phyloP scores from a whole-genome alignment of 768 basidiomycete genomes.

The Psilocybe subaeruginosa region DNA sequence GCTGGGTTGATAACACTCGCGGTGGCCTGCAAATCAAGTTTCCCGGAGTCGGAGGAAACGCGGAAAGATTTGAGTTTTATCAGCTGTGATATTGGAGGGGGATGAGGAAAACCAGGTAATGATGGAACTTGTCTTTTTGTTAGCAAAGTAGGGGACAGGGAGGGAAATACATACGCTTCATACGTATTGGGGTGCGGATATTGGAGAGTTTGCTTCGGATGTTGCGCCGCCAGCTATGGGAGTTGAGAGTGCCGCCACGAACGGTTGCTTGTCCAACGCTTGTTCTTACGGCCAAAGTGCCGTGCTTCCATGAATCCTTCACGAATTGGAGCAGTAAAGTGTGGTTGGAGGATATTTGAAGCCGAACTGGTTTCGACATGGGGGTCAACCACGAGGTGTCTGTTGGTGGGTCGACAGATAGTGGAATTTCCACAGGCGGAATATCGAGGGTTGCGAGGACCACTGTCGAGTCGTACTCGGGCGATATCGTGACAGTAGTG shows the following conservation, averaged over 20 bases:
- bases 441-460: slow-evolving; percentile 51
- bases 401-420: slow-evolving; percentile 53
- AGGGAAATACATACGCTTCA: slow-evolving; percentile 52
- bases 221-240: slow-evolving; percentile 51
- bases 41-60: slow-evolving; percentile 32
- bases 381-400: slow-evolving; percentile 62
- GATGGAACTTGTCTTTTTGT: slow-evolving; percentile 50
- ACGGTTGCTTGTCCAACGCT: slow-evolving; percentile 46
- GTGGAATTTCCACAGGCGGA: slow-evolving; percentile 55
- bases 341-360: slow-evolving; percentile 57
- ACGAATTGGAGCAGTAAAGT: slow-evolving; percentile 52
- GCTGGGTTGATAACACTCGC: slow-evolving; percentile 64
- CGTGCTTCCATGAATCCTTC: slow-evolving; percentile 59
- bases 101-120: slow-evolving; percentile 65
- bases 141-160: slow-evolving; percentile 2
- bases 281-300: slow-evolving; percentile 46
- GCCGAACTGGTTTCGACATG: slow-evolving; percentile 50
- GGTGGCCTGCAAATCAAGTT: slow-evolving; percentile 48
- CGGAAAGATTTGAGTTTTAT: slow-evolving; percentile 63
- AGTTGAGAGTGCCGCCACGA: slow-evolving; percentile 49
- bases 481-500: slow-evolving; percentile 51
- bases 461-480: slow-evolving; percentile 37
- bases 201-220: slow-evolving; percentile 44
- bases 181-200: slow-evolving; percentile 45
- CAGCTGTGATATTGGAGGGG: slow-evolving; percentile 61